A percentile compares a stretch with the other conserved stretches of the same genome.
Conservation (phyloP, 1,284 basidiomycete genomes). For the Uromyces viciae-fabae region DNA sequence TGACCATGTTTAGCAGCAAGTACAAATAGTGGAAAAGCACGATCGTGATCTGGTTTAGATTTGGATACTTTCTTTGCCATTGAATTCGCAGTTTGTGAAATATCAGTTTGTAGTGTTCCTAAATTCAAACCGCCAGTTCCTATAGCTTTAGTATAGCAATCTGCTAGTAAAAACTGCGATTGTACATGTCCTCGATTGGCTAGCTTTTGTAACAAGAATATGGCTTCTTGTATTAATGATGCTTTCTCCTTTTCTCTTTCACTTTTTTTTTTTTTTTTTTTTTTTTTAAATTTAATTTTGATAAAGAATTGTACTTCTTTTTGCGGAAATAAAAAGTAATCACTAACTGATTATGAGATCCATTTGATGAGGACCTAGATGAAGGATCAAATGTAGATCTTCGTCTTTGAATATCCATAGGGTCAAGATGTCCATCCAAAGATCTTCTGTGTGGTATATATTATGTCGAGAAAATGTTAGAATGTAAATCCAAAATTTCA, state of each 20-base stretch:
- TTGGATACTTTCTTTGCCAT: constrained; percentile 58
- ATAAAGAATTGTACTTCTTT: constrained; percentile 50
- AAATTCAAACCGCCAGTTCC: constrained; percentile 60
- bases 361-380: constrained; percentile 53
- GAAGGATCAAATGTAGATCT: constrained; percentile 47
- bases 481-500: neutral
- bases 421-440: constrained; percentile 23
- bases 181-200: constrained; percentile 89
- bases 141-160: constrained; percentile 95
- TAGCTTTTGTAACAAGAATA: constrained; percentile 75
- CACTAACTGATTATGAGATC: constrained; percentile 35
- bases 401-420: constrained; percentile 45
- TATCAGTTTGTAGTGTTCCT: neutral
- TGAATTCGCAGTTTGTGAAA: constrained; percentile 5
- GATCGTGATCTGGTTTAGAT: constrained; percentile 89
- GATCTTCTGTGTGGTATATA: neutral
- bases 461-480: too few species aligned
- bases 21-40: constrained; percentile 91
- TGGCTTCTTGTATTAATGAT: constrained; percentile 80
- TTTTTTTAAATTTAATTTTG: constrained; percentile 47
- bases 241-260: constrained; percentile 64
- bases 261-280: too few species aligned
- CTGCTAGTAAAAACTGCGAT: constrained; percentile 93
- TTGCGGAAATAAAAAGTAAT: constrained; percentile 39
- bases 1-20: constrained; percentile 98